Evolutionary conservation across 768 basidiomycete species (phyloP).

Genomic region (Psilocybe cyanescens): DNA sequence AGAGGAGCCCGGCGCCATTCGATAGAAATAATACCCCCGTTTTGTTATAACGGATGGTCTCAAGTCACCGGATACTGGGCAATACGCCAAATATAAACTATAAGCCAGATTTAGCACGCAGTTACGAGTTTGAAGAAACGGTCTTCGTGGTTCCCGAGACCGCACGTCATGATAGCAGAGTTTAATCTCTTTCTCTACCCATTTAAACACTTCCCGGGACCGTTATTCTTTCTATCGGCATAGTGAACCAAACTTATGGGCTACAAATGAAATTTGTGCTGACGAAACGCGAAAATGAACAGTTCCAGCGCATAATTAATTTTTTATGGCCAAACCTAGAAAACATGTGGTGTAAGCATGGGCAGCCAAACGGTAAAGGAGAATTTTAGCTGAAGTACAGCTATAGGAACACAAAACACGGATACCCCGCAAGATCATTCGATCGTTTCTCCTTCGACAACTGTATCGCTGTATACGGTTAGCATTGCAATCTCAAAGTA

Average conservation of each 20-base stretch:
- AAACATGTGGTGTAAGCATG: conserved; percentile 17
- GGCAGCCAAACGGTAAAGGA: conserved; percentile 1
- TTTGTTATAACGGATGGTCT: background rate
- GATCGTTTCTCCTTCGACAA: too few species aligned
- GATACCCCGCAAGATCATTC: too few species aligned
- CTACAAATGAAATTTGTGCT: background rate
- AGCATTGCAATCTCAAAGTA: too few species aligned
- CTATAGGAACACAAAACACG: background rate
- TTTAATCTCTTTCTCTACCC: background rate
- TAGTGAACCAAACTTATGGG: too few species aligned
- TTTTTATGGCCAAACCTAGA: background rate
- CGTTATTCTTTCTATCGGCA: background rate
- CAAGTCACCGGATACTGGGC: conserved; percentile 10
- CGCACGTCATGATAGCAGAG: background rate
- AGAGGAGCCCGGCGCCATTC: conserved; percentile 11
- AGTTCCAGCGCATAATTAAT: background rate
- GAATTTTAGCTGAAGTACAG: background rate
- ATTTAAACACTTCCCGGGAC: background rate
- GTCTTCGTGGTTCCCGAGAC: background rate
- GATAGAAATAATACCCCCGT: conserved; percentile 9
- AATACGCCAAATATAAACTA: background rate
- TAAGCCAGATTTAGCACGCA: background rate
- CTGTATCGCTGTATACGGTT: too few species aligned
- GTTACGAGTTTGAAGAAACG: background rate
- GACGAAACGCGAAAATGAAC: background rate